phyloP scores from a whole-genome alignment of 2,329 filamentous ascomycete genomes.

The Calycina herbarum region DNA sequence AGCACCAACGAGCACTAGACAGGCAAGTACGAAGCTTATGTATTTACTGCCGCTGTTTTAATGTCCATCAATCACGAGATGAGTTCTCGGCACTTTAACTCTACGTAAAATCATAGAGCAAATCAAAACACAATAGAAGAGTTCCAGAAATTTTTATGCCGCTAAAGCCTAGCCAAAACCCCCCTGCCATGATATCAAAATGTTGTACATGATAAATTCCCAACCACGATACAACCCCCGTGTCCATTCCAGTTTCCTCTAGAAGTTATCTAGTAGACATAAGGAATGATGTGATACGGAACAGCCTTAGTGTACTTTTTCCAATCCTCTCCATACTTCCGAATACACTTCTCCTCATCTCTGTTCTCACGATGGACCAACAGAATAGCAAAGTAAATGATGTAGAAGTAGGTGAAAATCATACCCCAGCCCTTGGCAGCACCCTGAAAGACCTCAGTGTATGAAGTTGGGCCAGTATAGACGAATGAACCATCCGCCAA shows the following conservation, averaged over 20 bases:
- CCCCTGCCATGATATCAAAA: neutral
- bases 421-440: conserved; percentile 80
- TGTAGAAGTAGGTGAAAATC: conserved; percentile 90
- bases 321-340: conserved; percentile 94
- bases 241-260: neutral
- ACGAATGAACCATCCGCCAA: conserved; percentile 54
- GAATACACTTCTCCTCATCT: conserved; percentile 86
- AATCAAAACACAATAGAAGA: too few species aligned
- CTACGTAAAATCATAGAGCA: too few species aligned
- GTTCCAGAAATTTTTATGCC: too few species aligned
- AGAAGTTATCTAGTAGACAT: conserved; percentile 63
- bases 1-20: too few species aligned
- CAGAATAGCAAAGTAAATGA: conserved; percentile 86
- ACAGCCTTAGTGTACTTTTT: conserved; percentile 83
- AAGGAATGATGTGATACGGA: conserved; percentile 70
- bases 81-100: too few species aligned
- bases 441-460: conserved; percentile 67
- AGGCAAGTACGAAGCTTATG: too few species aligned
- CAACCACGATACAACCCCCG: neutral
- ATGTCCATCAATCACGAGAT: too few species aligned
- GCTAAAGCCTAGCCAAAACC: neutral
- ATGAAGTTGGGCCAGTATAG: conserved; percentile 51
- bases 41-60: too few species aligned
- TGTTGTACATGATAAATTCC: neutral
- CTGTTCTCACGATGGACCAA: conserved; percentile 82